Percentiles rank a stretch among this genome's conserved stretches.
Conservation (phyloP, 2,329 filamentous ascomycete genomes). For the Chrysoporthe austroafricana region DNA sequence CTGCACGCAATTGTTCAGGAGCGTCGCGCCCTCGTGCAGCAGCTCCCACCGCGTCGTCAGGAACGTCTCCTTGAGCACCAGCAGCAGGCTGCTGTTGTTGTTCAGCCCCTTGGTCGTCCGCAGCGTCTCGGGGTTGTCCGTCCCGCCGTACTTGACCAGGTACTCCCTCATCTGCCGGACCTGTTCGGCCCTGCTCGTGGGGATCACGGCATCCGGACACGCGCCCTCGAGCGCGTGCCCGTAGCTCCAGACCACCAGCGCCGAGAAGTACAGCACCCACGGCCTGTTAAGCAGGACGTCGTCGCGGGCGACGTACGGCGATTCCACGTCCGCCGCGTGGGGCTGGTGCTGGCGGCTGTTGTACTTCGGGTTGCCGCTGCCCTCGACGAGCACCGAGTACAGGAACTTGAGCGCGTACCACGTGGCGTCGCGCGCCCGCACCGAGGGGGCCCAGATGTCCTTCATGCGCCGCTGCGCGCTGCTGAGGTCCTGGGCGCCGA, state of each 20-base stretch:
- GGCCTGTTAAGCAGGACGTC: conserved; percentile 89
- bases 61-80: conserved; percentile 83
- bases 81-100: conserved; percentile 77
- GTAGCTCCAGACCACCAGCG: conserved; percentile 92
- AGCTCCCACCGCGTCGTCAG: conserved; percentile 87
- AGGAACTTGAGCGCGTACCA: conserved; percentile 92
- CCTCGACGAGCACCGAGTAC: conserved; percentile 75
- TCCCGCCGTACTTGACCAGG: conserved; percentile 71
- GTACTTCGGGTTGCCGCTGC: conserved; percentile 44
- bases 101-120: conserved; percentile 77
- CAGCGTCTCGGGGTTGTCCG: conserved; percentile 77
- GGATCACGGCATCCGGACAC: conserved; percentile 55
- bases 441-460: conserved; percentile 85
- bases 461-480: conserved; percentile 83
- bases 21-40: conserved; percentile 80
- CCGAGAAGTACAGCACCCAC: conserved; percentile 94
- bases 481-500: conserved; percentile 79
- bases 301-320: conserved; percentile 78
- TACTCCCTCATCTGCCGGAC: conserved; percentile 80
- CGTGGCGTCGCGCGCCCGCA: conserved; percentile 85
- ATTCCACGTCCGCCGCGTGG: conserved; percentile 38
- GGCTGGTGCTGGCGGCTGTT: conserved; percentile 24
- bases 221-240: conserved; percentile 88
- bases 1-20: conserved; percentile 80
- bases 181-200: conserved; percentile 66